Evolutionary conservation across 2,329 filamentous ascomycete species (phyloP).

Genomic region (Teratosphaeria gauchensis): DNA sequence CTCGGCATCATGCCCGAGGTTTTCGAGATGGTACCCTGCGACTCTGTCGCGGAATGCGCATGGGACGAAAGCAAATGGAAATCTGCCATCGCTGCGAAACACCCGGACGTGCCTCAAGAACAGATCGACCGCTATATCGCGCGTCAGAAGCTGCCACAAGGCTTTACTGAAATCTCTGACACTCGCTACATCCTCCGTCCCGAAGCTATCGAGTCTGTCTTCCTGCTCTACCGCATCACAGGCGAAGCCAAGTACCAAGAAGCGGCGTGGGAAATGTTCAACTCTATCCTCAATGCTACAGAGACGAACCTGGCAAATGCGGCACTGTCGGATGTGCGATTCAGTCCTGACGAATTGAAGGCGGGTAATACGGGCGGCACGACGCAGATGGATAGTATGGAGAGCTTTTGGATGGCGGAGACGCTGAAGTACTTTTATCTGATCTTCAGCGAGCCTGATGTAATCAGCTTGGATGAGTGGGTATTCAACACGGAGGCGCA

Average conservation of each 20-base stretch:
- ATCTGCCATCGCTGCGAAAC: conserved; percentile 25
- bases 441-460: conserved; percentile 33
- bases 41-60: conserved; percentile 28
- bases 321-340: conserved; percentile 34
- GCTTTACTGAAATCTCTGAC: conserved; percentile 36
- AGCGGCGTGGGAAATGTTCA: conserved; percentile 42
- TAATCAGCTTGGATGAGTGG: conserved; percentile 38
- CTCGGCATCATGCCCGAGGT: conserved; percentile 54
- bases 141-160: conserved; percentile 30
- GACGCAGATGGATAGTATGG: conserved; percentile 34
- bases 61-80: conserved; percentile 48
- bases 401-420: conserved; percentile 42
- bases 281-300: conserved; percentile 33
- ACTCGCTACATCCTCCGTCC: conserved; percentile 40
- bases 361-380: conserved; percentile 7
- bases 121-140: conserved; percentile 26
- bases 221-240: conserved; percentile 51
- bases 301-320: conserved; percentile 38
- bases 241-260: conserved; percentile 41
- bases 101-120: conserved; percentile 4
- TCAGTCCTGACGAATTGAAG: conserved; percentile 25
- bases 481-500: conserved; percentile 44
- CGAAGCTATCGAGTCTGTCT: conserved; percentile 53
- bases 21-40: conserved; percentile 45
- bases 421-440: conserved; percentile 43